Conservation (phyloP, 257 asterid species). For the Prunella vulgaris region DNA sequence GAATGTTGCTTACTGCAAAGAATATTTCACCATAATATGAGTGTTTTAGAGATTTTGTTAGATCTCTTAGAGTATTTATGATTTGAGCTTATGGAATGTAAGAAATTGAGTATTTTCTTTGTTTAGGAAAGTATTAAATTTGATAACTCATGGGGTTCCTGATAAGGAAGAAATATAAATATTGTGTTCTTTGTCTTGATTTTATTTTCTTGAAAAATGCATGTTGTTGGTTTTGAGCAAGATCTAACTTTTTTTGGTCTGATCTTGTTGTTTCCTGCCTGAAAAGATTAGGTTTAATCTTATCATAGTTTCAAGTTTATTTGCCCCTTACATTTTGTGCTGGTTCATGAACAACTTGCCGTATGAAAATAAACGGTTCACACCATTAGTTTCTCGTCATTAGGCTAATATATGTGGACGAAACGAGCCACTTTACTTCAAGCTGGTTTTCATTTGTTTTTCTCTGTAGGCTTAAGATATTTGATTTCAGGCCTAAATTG, state of each 20-base stretch:
- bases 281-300: not conserved
- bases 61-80: conserved; percentile 6
- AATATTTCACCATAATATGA: not conserved
- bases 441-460: not conserved
- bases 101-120: not conserved
- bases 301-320: not conserved
- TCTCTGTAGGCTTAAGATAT: conserved; percentile 1
- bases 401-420: not conserved
- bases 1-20: not conserved
- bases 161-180: not conserved
- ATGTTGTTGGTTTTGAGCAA: too few species aligned
- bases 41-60: not conserved
- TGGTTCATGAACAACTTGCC: not conserved
- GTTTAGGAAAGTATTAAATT: conserved; percentile 4
- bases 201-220: not conserved
- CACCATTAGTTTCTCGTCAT: not conserved
- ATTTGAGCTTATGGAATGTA: not conserved
- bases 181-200: not conserved
- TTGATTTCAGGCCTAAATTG: not conserved
- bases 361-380: not conserved
- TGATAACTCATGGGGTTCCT: not conserved
- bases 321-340: not conserved
- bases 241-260: not conserved
- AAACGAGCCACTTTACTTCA: not conserved
- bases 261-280: not conserved